Percentiles rank a stretch among this genome's conserved stretches.
Conservation (phyloP, 306 rosid genomes). For the Benincasa hispida region DNA sequence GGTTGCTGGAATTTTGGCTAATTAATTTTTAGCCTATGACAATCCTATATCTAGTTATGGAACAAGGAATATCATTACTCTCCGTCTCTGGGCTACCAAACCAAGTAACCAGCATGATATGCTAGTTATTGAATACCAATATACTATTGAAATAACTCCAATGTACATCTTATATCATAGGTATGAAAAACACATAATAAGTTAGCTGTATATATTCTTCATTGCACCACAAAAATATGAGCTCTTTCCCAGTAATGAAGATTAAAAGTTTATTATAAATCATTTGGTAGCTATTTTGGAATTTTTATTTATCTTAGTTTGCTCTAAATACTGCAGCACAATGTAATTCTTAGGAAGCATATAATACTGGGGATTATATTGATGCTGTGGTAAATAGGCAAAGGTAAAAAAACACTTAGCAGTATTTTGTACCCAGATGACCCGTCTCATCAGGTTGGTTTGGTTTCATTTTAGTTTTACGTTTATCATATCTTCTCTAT, state of each 20-base stretch:
- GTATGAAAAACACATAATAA: not conserved
- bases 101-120: constrained; percentile 53
- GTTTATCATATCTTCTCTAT: not conserved
- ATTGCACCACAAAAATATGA: not conserved
- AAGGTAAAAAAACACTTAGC: constrained; percentile 56
- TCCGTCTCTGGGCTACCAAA: constrained; percentile 71
- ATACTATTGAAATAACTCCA: not conserved
- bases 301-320: not conserved
- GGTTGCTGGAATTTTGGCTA: too few relatives aligned
- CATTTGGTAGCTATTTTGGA: not conserved
- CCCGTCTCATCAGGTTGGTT: constrained; percentile 56
- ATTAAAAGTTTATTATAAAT: not conserved
- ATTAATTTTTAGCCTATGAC: constrained; percentile 77
- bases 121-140: constrained; percentile 18
- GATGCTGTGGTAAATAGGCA: constrained; percentile 56
- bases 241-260: not conserved
- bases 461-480: too few relatives aligned
- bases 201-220: too few relatives aligned
- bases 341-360: constrained; percentile 41
- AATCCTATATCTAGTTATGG: constrained; percentile 74
- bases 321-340: not conserved
- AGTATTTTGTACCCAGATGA: constrained; percentile 70
- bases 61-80: constrained; percentile 60
- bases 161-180: not conserved
- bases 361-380: constrained; percentile 69